Evolutionary conservation across 116 monocot genomes (phyloP), one percentile per base, ranked within the genome.

Genomic region (Papilionanthe hybrid): DNA sequence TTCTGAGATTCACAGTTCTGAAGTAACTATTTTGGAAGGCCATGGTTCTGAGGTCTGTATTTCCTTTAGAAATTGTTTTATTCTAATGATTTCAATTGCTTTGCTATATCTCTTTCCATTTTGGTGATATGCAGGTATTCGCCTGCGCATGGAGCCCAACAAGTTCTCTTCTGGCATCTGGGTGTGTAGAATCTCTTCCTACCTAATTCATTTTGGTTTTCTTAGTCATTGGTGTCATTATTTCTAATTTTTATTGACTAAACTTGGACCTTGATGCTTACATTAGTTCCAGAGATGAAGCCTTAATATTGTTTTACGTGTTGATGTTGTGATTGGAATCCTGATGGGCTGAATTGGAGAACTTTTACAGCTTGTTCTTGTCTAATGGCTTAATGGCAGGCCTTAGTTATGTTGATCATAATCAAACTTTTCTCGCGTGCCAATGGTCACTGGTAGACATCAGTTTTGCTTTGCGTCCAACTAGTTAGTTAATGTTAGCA

Each of bases 81-180:
- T 23, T 25, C 29, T 55, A 37, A 3, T 78, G 58, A 18, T 53
- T 58, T 25, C 3, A 30, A 47, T 60, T 83, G 42, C 20, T 79
- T 69, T n/a, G 43, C 23, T 44, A 53, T 43, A 43, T 49, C 29
- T 43, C 44, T 79, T 77, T 53, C 75, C 79, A 75, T 67, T 53
- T 53, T 67, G 77, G 9, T 71, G 78, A 30, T 55, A 56, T 86
- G 55, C 71, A 99, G 99, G 99, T 99, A 42, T 95, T 95, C 83
- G 95, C 95, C 69, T 99, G 99, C 86, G 95, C 99, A 74, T 99
- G 99, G 99, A 95, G 93, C 56, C 99, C 99, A 50, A 77, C 84
- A 55, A 87, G 92, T 85, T 92, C 99, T 49, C 84, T 95, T 76
- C 83, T 99, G 29, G 99, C 99, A 77, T 99, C 99, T 50, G 99